Base-by-base conservation (phyloP, 108 stramenopile genomes). In the Cyclotella atomus region DNA sequence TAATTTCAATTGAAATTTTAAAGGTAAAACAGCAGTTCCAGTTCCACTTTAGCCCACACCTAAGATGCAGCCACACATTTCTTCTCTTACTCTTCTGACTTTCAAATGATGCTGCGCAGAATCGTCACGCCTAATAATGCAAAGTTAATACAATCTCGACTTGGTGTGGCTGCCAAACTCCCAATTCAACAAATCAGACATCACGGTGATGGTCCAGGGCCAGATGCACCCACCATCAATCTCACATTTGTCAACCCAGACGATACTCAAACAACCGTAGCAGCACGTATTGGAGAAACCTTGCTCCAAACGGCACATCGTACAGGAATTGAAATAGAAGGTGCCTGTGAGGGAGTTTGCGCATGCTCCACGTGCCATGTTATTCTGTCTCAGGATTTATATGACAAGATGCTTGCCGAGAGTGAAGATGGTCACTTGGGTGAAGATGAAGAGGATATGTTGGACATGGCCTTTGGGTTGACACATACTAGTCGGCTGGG, bases 401-500 rank as follows among this genome's bases (percentile, higher is more conserved):
- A 86, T 67, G 96, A 98, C 47, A 1, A 59, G 2, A 65, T 98
- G 19, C 59, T 82, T 27, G 90, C 86, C 27, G 62, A 90, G 16
- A 59, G 54, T 35, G 90, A 93, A 62, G 89, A 85, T 32, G 79
- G 64, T 10, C 83, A 84, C n/a, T 59, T 90, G 30, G 72, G 81
- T 2, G 92, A 95, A 73, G 91, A 93, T 50, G 95, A 94, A 67
- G 97, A 97, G 69, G 99, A 99, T 75, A 99, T 99, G 99, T 79
- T 99, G 38, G 99, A 99, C 65, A 93, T 97, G 96, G 99, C 99
- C 0, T 97, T 94, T 77, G 99, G 98, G 7, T 73, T 99, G 63
- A 88, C 95, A 23, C 91, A 92, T 45, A 95, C 95, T 3, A 95
- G 93, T 46, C 95, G 99, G 16, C 76, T 99, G 32, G 97, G 99